These are phyloP conservation scores for Batrachochytrium dendrobatidis DNA, from an alignment of 371 early-diverging fungal species.

Conservation along the genomic window DNA sequence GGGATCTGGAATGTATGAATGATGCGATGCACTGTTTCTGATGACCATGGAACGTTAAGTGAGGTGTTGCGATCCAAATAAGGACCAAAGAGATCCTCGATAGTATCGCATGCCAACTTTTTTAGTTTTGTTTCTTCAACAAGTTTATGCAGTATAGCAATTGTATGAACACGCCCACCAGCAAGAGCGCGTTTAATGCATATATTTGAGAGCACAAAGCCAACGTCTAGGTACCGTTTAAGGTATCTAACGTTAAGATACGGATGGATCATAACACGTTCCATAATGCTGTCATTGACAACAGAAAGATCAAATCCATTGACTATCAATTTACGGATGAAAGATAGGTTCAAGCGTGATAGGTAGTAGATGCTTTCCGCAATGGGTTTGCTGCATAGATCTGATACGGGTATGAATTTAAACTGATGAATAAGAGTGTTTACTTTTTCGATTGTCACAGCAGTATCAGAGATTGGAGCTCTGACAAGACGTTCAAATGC, in stretches of 20 bases:
- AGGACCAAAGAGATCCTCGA: slow-evolving; percentile 38
- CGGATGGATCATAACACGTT: slow-evolving; percentile 32
- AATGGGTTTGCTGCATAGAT: slow-evolving; percentile 23
- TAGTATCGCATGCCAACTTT: slow-evolving; percentile 25
- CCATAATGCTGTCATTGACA: slow-evolving; percentile 35
- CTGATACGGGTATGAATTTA: slow-evolving; percentile 29
- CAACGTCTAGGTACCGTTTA: slow-evolving; percentile 25
- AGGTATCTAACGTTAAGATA: slow-evolving; percentile 22
- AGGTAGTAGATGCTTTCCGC: slow-evolving; percentile 35
- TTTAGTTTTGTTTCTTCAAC: slow-evolving; percentile 12
- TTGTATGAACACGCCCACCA: slow-evolving; percentile 21
- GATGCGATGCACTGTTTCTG: slow-evolving; percentile 27
- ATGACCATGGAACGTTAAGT: slow-evolving; percentile 19
- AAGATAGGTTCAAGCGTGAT: slow-evolving; percentile 25
- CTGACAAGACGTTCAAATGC: slow-evolving; percentile 23
- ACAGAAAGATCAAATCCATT: slow-evolving; percentile 27
- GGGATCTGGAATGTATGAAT: slow-evolving; percentile 21
- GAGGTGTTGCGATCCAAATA: slow-evolving; percentile 4
- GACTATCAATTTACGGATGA: slow-evolving; percentile 18
- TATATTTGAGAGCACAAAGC: slow-evolving; percentile 23
- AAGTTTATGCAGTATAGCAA: slow-evolving; percentile 18
- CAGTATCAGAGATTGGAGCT: slow-evolving; percentile 1
- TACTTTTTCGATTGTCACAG: slow-evolving; percentile 13
- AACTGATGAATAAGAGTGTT: slow-evolving; percentile 19
- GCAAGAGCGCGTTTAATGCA: slow-evolving; percentile 30